phyloP scores from a whole-genome alignment of 331 rosid genomes.

The Cydonia oblonga region DNA sequence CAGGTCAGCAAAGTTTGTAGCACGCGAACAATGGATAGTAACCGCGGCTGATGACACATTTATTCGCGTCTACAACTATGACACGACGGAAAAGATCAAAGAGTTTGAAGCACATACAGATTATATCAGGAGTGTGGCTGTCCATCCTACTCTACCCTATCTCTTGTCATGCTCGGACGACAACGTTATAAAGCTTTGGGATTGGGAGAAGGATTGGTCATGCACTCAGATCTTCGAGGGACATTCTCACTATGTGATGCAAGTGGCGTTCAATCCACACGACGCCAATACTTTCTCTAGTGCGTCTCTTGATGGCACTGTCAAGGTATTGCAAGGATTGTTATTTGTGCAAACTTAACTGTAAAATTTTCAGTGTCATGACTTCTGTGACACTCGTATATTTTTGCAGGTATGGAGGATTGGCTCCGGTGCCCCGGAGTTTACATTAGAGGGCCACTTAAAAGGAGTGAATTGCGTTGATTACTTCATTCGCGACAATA shows the following conservation, averaged over 20 bases:
- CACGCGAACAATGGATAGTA: constrained; percentile 47
- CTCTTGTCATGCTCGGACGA: constrained; percentile 48
- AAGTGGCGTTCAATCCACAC: constrained; percentile 84
- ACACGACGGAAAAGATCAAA: constrained; percentile 38
- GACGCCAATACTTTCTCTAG: constrained; percentile 72
- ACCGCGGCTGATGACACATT: constrained; percentile 47
- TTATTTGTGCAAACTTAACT: not conserved
- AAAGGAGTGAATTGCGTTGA: constrained; percentile 90
- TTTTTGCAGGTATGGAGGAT: constrained; percentile 67
- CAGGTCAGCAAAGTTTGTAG: constrained; percentile 47
- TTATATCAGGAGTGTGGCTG: constrained; percentile 43
- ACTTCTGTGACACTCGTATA: not conserved
- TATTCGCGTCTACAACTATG: constrained; percentile 40
- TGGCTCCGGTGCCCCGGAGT: constrained; percentile 76
- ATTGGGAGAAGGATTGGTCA: constrained; percentile 58
- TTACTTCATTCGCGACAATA: constrained; percentile 65
- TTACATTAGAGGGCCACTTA: constrained; percentile 78
- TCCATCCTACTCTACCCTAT: constrained; percentile 56
- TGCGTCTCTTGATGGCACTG: constrained; percentile 91
- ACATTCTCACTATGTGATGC: constrained; percentile 96
- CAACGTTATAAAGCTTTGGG: constrained; percentile 51
- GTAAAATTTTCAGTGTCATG: not conserved
- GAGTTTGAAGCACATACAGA: constrained; percentile 48
- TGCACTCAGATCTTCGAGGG: constrained; percentile 90
- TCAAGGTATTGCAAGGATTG: constrained; percentile 42